Base-by-base conservation (phyloP, 805 yeast genomes). In the Cyberlindnera meyerae region DNA sequence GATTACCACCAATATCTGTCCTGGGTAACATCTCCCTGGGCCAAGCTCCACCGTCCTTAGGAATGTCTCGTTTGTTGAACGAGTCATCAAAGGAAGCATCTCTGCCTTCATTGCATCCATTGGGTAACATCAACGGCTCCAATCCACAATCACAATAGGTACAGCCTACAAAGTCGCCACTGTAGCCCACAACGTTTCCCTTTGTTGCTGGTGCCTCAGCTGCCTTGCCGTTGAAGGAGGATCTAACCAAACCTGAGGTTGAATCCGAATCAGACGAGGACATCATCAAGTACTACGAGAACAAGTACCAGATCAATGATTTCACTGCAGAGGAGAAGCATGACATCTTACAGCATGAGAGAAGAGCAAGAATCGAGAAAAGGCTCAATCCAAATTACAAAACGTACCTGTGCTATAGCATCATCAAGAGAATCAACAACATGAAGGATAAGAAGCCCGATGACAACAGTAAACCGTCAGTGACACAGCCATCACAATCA, bases 1-100 rank as follows among this genome's bases (percentile, higher is more conserved):
- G 63, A 27, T 46, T 66, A 9, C 70, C 71, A 9, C 68, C 70
- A 1, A 61, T 66, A 12, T 64, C 70, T 0, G 62, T 65, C 32
- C 48, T 57, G 11, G 45, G 32, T 33, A 41, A 31, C 27, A 29
- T 31, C 11, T 18, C 37, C 25, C 38, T 32, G 11, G 14, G 33
- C 15, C 38, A 38, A 12, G 26, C 12, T 17, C 43, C 31, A 21
- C 36, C 24, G 22, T 20, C n/a, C 25, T 6, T 33, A 4, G 38
- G 39, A 9, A 29, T 48, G 8, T 28, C 45, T 5, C 42, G 44
- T 9, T 24, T 46, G 14, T 24, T 45, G 17, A 40, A 38, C 27
- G 41, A 41, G 13, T 29, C 34, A 7, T 30, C 43, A n/a, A 28
- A 34, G 25, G 43, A 39, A 7, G 33, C 33, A 3, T 11, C 22